These are phyloP conservation scores for Ensete glaucum DNA, from an alignment of 176 grass and related monocot genomes.

Conservation along the genomic window DNA sequence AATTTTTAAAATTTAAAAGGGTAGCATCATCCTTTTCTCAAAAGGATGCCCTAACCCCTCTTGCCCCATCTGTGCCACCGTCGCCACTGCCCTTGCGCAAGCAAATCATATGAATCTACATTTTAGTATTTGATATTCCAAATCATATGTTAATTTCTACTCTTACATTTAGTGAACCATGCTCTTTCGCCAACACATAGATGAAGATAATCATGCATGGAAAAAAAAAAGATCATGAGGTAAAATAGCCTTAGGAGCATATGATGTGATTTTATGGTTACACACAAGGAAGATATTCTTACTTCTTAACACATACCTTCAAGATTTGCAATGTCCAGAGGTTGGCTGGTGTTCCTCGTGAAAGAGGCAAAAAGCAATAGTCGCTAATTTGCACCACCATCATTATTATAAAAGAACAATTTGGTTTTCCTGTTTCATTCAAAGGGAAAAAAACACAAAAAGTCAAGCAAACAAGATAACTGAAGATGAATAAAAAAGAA, in stretches of 20 bases:
- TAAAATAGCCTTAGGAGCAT: no score
- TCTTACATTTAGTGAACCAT: no score
- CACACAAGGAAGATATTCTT: no score
- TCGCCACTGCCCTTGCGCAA: no score
- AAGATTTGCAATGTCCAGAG: slow-evolving; percentile 45
- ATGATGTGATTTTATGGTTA: no score
- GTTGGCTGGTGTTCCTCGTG: slow-evolving; percentile 30
- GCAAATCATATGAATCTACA: no score
- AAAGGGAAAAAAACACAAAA: slow-evolving; percentile 5
- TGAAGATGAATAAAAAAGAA: neutral
- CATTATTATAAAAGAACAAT: slow-evolving; percentile 68
- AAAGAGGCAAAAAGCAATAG: slow-evolving; percentile 60
- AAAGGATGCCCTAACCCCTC: no score
- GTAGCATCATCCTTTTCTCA: no score
- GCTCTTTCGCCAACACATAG: neutral
- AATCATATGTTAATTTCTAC: no score
- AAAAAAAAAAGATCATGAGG: neutral
- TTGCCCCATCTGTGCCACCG: no score
- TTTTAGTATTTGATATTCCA: no score
- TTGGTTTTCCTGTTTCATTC: slow-evolving; percentile 60
- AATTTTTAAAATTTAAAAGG: no score
- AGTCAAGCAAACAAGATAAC: slow-evolving; percentile 8
- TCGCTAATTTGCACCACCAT: slow-evolving; percentile 61
- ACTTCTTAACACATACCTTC: slow-evolving; percentile 25
- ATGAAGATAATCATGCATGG: neutral